These are phyloP conservation scores for Closterium sp. DNA, from an alignment of 139 green algal genomes.

Conservation along the genomic window DNA sequence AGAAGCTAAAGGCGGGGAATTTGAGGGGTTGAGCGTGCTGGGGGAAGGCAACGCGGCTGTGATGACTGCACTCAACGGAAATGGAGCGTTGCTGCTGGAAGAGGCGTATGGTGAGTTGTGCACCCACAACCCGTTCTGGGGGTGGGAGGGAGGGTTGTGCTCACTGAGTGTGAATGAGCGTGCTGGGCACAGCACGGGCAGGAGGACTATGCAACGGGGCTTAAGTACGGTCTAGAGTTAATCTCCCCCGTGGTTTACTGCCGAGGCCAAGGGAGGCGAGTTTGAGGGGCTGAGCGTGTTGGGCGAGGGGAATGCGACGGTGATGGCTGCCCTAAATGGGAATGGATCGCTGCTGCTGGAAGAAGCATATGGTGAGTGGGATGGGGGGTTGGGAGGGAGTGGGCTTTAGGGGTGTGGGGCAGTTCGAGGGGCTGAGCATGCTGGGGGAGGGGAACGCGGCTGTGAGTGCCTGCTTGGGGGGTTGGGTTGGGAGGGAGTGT, in stretches of 20 bases:
- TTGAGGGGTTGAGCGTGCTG: constrained; percentile 81
- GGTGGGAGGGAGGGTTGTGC: too few species aligned
- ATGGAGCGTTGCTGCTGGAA: constrained; percentile 74
- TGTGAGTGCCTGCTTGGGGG: not conserved
- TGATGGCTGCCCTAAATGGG: constrained; percentile 61
- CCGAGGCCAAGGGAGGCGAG: constrained; percentile 32
- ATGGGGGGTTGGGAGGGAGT: too few species aligned
- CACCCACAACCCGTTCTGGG: too few species aligned
- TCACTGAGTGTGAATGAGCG: too few species aligned
- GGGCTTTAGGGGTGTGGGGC: too few species aligned
- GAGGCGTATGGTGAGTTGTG: constrained; percentile 76
- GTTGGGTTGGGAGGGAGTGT: not conserved
- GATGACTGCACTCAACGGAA: constrained; percentile 51
- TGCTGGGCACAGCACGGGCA: constrained; percentile 73
- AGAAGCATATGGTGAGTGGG: constrained; percentile 75
- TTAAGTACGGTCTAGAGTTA: constrained; percentile 79
- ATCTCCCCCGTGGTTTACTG: constrained; percentile 96
- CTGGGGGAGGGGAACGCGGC: too few species aligned
- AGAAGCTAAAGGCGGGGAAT: constrained; percentile 49
- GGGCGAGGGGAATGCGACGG: constrained; percentile 79
- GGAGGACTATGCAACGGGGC: constrained; percentile 81
- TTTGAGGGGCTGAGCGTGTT: constrained; percentile 84
- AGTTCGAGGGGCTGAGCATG: too few species aligned
- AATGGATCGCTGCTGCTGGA: constrained; percentile 73
- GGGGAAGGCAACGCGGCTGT: constrained; percentile 85